Base-by-base conservation (phyloP, 164 flowering plant species). In the Houttuynia cordata region DNA sequence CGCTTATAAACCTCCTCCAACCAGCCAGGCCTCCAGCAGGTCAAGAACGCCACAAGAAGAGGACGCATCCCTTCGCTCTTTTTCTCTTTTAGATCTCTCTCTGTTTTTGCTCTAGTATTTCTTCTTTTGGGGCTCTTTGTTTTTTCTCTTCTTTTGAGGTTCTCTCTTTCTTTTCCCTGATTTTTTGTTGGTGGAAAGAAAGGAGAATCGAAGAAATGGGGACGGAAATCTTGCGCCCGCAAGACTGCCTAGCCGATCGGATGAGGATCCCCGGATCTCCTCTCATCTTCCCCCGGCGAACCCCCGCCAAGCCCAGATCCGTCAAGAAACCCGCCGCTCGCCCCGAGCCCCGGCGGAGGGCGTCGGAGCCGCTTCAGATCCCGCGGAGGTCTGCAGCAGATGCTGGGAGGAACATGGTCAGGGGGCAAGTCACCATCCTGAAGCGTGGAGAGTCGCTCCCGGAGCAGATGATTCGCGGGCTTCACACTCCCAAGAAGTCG, bases 351-450 rank as follows among this genome's bases (percentile, higher is more conserved):
- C 8, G 49, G 30, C 45, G 56, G n/a, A 53, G 34, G 34, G n/a
- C 47, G 20, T 24, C 49, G 3, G 22, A 39, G 24, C 50, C 40
- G 30, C 64, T 24, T 5, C 49, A 39, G 20, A 24, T 20, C 24
- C 51, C 25, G 49, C 22, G 15, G 30, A 52, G 34, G 22, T 20
- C 25, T 12, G 56, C 53, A 19, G 20, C 60, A 53, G 30, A 57
- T 17, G 39, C 73, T 1, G 64, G 51, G 7, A 69, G 59, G 56
- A 64, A 58, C 49, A 53, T 71, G 12, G 70, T 65, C 13, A 63
- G 68, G 67, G 79, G 85, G 1, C 74, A 69, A 47, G 79, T 81
- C 22, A 75, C 67, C 49, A 75, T 79, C 68, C 66, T 81, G 24
- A 75, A 68, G 42, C 66, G 82, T 14, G 83, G 80, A 0, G 78